A percentile compares a stretch with the other conserved stretches of the same genome.
Evolutionary conservation across 2,329 filamentous ascomycete genomes (phyloP).

Genomic region (Pseudogymnoascus sp.): DNA sequence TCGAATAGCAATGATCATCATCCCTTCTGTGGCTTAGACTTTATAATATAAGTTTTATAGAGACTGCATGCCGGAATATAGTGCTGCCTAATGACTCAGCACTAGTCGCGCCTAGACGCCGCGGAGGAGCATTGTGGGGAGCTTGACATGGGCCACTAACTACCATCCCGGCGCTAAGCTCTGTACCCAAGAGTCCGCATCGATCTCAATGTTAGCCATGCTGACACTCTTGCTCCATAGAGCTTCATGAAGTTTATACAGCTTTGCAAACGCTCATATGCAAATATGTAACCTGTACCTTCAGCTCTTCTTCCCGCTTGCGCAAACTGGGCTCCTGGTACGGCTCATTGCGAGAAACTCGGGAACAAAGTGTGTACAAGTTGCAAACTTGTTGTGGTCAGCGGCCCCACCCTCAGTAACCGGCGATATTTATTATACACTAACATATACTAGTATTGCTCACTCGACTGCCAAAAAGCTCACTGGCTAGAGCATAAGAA

Average conservation of each 20-base stretch:
- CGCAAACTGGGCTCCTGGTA: slow-evolving; percentile 10
- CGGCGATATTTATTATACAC: not conserved
- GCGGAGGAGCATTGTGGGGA: not conserved
- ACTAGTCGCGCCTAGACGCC: not conserved
- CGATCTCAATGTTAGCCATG: not conserved
- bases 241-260: not conserved
- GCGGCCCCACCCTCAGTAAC: not conserved
- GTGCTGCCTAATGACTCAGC: not conserved
- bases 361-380: slow-evolving; percentile 7
- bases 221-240: not conserved
- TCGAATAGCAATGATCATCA: not conserved
- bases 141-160: not conserved
- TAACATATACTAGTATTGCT: slow-evolving; percentile 14
- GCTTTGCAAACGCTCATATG: not conserved
- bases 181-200: not conserved
- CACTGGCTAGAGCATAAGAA: slow-evolving; percentile 17
- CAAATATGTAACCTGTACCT: not conserved
- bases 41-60: not conserved
- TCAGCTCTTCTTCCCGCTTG: slow-evolving; percentile 10
- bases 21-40: not conserved
- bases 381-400: slow-evolving; percentile 11
- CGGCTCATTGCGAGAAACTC: slow-evolving; percentile 4
- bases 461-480: slow-evolving; percentile 12
- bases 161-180: not conserved
- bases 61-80: not conserved